Percentiles rank a stretch among this genome's conserved stretches.
These are phyloP conservation scores for Neurospora hispaniola DNA, from an alignment of 495 filamentous ascomycete species.

Conservation along the genomic window DNA sequence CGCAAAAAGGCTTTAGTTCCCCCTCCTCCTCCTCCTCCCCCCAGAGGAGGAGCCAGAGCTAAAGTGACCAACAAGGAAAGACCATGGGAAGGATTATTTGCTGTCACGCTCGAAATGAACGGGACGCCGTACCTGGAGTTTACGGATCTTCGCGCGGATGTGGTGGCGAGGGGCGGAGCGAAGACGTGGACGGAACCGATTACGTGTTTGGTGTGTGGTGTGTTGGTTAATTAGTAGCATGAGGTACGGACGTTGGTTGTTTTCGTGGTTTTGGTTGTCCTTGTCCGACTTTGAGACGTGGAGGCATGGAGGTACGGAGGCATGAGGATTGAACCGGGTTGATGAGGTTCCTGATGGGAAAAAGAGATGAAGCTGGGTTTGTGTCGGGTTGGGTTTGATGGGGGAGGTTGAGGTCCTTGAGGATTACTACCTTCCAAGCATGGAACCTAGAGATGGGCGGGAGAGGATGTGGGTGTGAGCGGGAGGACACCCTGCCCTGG, in stretches of 20 bases:
- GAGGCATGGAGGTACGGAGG: too few species aligned
- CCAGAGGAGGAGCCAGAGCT: too few species aligned
- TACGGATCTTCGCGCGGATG: conserved; percentile 30
- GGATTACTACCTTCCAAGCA: too few species aligned
- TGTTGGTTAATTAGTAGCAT: conserved; percentile 22
- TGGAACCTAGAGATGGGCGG: too few species aligned
- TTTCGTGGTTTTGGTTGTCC: not conserved
- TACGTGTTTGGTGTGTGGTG: conserved; percentile 31
- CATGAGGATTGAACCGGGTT: too few species aligned
- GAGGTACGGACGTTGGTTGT: too few species aligned
- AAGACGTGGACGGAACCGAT: conserved; percentile 38
- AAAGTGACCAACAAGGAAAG: conserved; percentile 16
- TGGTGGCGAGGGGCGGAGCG: conserved; percentile 24
- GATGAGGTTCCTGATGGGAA: too few species aligned
- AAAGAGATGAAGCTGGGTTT: too few species aligned
- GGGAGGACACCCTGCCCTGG: not conserved
- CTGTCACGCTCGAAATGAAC: conserved; percentile 27
- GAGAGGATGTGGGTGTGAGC: too few species aligned
- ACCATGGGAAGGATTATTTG: conserved; percentile 35
- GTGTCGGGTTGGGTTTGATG: too few species aligned
- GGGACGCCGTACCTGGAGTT: conserved; percentile 29
- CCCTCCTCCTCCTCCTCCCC: not conserved
- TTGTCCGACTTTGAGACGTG: too few species aligned
- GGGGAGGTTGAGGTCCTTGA: too few species aligned
- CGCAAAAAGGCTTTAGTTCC: conserved; percentile 4